phyloP scores from a whole-genome alignment of 2,329 filamentous ascomycete genomes.

The Trichoderma lentiforme region DNA sequence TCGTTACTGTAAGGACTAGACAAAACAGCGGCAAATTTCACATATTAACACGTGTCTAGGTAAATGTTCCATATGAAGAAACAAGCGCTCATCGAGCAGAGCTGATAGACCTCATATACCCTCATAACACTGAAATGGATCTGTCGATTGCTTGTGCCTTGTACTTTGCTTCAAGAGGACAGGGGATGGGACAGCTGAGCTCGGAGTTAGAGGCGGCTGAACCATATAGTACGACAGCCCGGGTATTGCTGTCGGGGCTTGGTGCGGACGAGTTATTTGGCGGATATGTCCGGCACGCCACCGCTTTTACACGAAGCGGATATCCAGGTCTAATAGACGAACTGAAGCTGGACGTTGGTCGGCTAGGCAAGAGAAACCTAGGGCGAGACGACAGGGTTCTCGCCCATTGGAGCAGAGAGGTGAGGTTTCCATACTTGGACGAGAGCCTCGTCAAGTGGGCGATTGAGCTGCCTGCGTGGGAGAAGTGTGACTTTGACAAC shows the following conservation, averaged over 20 bases:
- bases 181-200: conserved; percentile 45
- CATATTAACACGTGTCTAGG: conserved; percentile 34
- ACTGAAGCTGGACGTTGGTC: conserved; percentile 76
- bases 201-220: conserved; percentile 24
- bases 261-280: conserved; percentile 96
- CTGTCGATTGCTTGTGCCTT: conserved; percentile 88
- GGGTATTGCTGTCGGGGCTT: conserved; percentile 85
- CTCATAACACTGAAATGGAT: conserved; percentile 98
- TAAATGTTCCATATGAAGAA: conserved; percentile 80
- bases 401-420: conserved; percentile 83
- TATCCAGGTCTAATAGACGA: conserved; percentile 74
- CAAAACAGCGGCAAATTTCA: background rate
- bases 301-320: conserved; percentile 67
- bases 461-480: conserved; percentile 68
- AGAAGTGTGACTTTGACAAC: conserved; percentile 84
- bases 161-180: conserved; percentile 88
- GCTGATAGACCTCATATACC: conserved; percentile 76
- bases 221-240: conserved; percentile 65
- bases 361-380: conserved; percentile 89
- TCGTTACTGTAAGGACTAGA: conserved; percentile 59
- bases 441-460: conserved; percentile 83
- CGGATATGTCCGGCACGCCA: conserved; percentile 81
- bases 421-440: conserved; percentile 86
- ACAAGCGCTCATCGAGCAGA: conserved; percentile 64
- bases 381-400: conserved; percentile 91